Evolutionary conservation across 129 eudicot genomes (phyloP).

Genomic region (Kitagawia praeruptora): DNA sequence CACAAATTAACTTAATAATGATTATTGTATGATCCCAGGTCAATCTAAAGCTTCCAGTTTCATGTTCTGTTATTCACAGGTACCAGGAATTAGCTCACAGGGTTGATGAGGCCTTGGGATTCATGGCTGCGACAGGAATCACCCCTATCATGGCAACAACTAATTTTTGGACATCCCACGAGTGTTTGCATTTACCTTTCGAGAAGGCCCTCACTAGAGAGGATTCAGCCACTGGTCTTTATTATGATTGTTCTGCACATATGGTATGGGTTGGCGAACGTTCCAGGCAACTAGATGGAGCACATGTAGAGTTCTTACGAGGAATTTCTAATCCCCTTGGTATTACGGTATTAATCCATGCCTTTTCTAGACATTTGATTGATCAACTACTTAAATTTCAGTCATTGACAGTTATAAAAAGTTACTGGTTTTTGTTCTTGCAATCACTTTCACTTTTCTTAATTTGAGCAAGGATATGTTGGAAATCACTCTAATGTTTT

Average conservation of each 20-base stretch:
- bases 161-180: conserved; percentile 2
- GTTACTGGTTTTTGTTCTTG: neutral
- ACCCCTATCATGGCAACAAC: conserved; percentile 4
- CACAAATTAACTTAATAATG: neutral
- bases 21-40: neutral
- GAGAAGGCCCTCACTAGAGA: conserved; percentile 6
- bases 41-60: neutral
- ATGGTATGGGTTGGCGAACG: conserved; percentile 1
- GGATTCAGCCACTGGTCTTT: conserved; percentile 2
- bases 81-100: conserved; percentile 5
- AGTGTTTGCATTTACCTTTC: neutral
- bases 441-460: neutral
- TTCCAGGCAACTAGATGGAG: conserved; percentile 4
- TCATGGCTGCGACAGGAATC: conserved; percentile 1
- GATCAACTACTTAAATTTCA: neutral
- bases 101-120: neutral
- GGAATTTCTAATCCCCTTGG: conserved; percentile 6
- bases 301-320: conserved; percentile 2
- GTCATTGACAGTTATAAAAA: neutral
- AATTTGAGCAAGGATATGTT: neutral
- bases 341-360: neutral
- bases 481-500: neutral
- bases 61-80: neutral
- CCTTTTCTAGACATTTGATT: neutral
- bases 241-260: conserved; percentile 4